These are phyloP conservation scores for Arabidopsis lyrata DNA, from an alignment of 441 rosid species.

Conservation along the genomic window DNA sequence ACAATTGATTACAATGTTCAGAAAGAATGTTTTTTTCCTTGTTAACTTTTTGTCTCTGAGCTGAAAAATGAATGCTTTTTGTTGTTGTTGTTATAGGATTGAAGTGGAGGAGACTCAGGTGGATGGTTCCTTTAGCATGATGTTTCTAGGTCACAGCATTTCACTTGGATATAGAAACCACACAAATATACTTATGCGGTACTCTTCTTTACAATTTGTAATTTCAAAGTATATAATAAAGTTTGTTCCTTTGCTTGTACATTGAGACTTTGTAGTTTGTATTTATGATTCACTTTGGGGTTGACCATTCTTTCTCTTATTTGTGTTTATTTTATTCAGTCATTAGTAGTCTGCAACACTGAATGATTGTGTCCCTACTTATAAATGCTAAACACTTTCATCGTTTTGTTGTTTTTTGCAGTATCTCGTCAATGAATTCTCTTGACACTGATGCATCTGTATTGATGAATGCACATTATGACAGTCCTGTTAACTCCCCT, in stretches of 20 bases:
- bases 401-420: constrained; percentile 42
- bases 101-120: constrained; percentile 87
- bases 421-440: constrained; percentile 78
- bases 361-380: constrained; percentile 31
- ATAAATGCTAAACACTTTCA: constrained; percentile 11
- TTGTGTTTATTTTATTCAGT: constrained; percentile 28
- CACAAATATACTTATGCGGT: constrained; percentile 90
- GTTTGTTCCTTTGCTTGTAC: constrained; percentile 3
- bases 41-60: background rate
- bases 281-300: background rate
- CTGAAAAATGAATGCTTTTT: constrained; percentile 28
- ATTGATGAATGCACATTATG: constrained; percentile 95
- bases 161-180: constrained; percentile 93
- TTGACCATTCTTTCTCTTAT: constrained; percentile 6
- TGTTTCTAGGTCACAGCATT: constrained; percentile 85
- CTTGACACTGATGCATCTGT: constrained; percentile 77
- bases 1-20: constrained; percentile 7
- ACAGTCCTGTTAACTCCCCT: constrained; percentile 89
- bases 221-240: background rate
- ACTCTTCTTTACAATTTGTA: constrained; percentile 25
- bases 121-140: constrained; percentile 93
- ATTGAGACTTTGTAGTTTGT: constrained; percentile 5
- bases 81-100: constrained; percentile 56
- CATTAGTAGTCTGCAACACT: constrained; percentile 22
- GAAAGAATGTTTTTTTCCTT: constrained; percentile 14